Conservation (phyloP, 2,329 filamentous ascomycete genomes). For the Trichoderma atrobrunneum region DNA sequence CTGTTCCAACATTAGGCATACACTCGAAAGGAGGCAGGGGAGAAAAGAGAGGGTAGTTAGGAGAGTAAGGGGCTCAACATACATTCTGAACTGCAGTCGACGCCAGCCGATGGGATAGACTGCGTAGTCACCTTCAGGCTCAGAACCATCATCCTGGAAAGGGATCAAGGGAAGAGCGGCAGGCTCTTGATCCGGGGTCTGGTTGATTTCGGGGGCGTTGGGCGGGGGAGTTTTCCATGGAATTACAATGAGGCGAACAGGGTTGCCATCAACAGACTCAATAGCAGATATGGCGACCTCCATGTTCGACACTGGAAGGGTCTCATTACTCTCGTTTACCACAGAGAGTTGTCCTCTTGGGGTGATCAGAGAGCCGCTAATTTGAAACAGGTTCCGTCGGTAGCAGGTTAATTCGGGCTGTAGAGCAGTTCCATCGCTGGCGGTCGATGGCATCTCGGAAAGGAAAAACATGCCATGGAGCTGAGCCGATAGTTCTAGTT, state of each 20-base stretch:
- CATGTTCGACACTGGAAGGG: conserved; percentile 75
- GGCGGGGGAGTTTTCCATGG: conserved; percentile 95
- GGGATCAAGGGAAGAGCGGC: conserved; percentile 72
- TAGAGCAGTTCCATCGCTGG: conserved; percentile 54
- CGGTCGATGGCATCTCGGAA: conserved; percentile 70
- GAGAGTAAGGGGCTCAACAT: conserved; percentile 31
- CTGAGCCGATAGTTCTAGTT: conserved; percentile 66
- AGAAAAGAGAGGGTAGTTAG: background rate
- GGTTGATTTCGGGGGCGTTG: conserved; percentile 64
- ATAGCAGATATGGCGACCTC: conserved; percentile 89
- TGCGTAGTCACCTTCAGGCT: conserved; percentile 73
- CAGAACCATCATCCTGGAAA: conserved; percentile 58
- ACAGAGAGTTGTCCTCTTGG: conserved; percentile 76
- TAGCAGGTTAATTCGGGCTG: conserved; percentile 92
- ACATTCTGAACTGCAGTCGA: conserved; percentile 84
- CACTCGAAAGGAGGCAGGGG: background rate
- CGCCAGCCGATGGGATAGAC: conserved; percentile 95
- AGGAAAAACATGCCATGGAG: conserved; percentile 88
- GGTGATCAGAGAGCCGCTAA: conserved; percentile 82
- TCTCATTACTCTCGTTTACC: conserved; percentile 79
- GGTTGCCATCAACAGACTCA: conserved; percentile 89
- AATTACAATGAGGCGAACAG: conserved; percentile 91
- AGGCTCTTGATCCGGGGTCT: conserved; percentile 77
- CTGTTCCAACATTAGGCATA: conserved; percentile 38
- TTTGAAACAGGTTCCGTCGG: conserved; percentile 91